Conservation (phyloP, 2,329 filamentous ascomycete genomes). For the Teratosphaeria epicoccoides region DNA sequence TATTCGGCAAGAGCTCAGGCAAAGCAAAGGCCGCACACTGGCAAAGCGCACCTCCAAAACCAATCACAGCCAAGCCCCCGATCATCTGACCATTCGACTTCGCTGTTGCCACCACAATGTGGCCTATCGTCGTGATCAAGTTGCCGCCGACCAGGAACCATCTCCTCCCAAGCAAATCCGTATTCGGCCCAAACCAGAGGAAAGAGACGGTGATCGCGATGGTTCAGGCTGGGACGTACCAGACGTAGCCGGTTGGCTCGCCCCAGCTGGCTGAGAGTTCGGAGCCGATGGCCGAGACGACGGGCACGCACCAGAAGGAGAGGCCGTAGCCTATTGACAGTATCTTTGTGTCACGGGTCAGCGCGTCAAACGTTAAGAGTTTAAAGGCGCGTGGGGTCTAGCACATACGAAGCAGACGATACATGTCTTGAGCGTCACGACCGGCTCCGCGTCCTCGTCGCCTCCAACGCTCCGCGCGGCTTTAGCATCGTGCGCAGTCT, state of each 20-base stretch:
- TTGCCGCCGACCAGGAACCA: slow-evolving; percentile 39
- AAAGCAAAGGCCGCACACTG: slow-evolving; percentile 15
- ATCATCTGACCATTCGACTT: slow-evolving; percentile 9
- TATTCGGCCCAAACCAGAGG: slow-evolving; percentile 30
- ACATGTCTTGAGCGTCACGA: slow-evolving; percentile 16
- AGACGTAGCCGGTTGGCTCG: slow-evolving; percentile 20
- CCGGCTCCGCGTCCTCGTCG: slow-evolving; percentile 6
- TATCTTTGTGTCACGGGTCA: slow-evolving; percentile 12
- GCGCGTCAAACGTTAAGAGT: neutral
- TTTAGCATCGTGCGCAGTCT: neutral
- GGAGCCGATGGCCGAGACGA: slow-evolving; percentile 20
- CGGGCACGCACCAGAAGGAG: slow-evolving; percentile 26
- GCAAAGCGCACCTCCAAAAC: slow-evolving; percentile 12
- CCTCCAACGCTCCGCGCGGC: neutral
- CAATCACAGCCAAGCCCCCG: slow-evolving; percentile 9
- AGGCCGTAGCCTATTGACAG: slow-evolving; percentile 26
- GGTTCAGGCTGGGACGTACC: slow-evolving; percentile 22
- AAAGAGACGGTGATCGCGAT: slow-evolving; percentile 14
- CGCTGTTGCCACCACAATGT: slow-evolving; percentile 9
- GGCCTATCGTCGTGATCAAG: slow-evolving; percentile 15
- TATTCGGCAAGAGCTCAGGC: slow-evolving; percentile 6
- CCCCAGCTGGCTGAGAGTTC: slow-evolving; percentile 21
- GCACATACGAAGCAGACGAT: slow-evolving; percentile 12
- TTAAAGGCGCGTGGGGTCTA: neutral
- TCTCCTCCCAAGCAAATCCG: slow-evolving; percentile 38